These are phyloP conservation scores for Phytophthora europaea DNA, from an alignment of 352 stramenopile genomes.

Conservation along the genomic window DNA sequence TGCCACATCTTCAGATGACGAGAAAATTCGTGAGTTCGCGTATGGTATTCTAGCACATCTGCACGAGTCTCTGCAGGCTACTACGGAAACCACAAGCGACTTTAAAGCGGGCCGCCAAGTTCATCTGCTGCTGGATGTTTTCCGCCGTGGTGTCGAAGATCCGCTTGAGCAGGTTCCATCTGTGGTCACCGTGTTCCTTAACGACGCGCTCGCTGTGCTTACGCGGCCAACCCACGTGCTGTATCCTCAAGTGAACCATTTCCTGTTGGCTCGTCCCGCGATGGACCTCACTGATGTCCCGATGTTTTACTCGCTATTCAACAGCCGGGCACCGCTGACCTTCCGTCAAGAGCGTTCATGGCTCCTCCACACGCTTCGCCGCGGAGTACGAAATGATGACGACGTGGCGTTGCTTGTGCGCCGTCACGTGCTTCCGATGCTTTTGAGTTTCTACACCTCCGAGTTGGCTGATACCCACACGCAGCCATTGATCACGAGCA, in stretches of 20 bases:
- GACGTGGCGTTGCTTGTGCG: slow-evolving; percentile 80
- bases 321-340: slow-evolving; percentile 73
- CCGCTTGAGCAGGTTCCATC: slow-evolving; percentile 73
- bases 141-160: slow-evolving; percentile 69
- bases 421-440: slow-evolving; percentile 82
- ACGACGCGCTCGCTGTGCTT: slow-evolving; percentile 79
- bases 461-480: slow-evolving; percentile 84
- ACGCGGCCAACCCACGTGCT: slow-evolving; percentile 73
- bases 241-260: slow-evolving; percentile 88
- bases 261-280: slow-evolving; percentile 80
- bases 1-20: slow-evolving; percentile 69
- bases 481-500: slow-evolving; percentile 71
- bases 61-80: slow-evolving; percentile 75
- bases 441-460: slow-evolving; percentile 86
- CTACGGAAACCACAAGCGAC: slow-evolving; percentile 53
- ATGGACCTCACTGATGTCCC: slow-evolving; percentile 86
- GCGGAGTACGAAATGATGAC: slow-evolving; percentile 68
- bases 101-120: slow-evolving; percentile 85
- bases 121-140: slow-evolving; percentile 81
- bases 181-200: slow-evolving; percentile 86
- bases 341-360: slow-evolving; percentile 88
- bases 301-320: slow-evolving; percentile 92
- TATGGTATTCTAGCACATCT: slow-evolving; percentile 83
- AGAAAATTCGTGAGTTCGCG: slow-evolving; percentile 68
- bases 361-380: slow-evolving; percentile 81